phyloP scores from a whole-genome alignment of 1,284 basidiomycete species.

The Mycena sp. region DNA sequence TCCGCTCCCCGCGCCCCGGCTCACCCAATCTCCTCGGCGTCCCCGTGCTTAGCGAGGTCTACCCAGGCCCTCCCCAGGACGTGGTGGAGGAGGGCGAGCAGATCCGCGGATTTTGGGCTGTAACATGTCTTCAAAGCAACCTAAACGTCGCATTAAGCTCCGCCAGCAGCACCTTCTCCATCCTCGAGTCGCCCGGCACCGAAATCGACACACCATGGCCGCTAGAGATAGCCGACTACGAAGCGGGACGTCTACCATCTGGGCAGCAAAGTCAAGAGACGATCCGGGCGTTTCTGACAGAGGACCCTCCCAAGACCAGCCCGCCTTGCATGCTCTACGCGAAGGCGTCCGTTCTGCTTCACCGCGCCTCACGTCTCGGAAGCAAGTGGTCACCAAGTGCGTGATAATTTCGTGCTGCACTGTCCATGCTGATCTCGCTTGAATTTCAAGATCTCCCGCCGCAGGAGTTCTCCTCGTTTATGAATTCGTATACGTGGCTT shows the following conservation, averaged over 20 bases:
- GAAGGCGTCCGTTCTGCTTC: slow-evolving; percentile 15
- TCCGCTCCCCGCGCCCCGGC: slow-evolving; percentile 44
- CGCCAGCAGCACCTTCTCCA: slow-evolving; percentile 49
- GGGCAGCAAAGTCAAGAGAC: background rate
- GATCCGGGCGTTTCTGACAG: slow-evolving; percentile 5
- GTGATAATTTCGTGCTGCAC: background rate
- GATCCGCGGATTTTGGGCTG: slow-evolving; percentile 67
- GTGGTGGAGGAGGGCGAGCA: slow-evolving; percentile 66
- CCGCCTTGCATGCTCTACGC: background rate
- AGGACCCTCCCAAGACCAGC: background rate
- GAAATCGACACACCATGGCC: slow-evolving; percentile 69
- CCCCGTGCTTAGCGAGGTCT: background rate
- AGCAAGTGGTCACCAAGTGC: background rate
- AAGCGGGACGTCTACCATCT: background rate
- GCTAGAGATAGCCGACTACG: slow-evolving; percentile 54
- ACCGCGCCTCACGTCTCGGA: slow-evolving; percentile 8
- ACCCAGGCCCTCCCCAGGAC: slow-evolving; percentile 37
- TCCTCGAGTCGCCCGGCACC: slow-evolving; percentile 53
- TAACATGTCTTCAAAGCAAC: slow-evolving; percentile 60
- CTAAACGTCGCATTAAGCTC: slow-evolving; percentile 57
- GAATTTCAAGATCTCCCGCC: background rate
- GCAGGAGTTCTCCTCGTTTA: slow-evolving; percentile 13
- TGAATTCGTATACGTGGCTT: slow-evolving; percentile 17
- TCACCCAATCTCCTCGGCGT: background rate
- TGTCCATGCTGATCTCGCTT: background rate